Conservation (phyloP, 2,329 filamentous ascomycete species). For the Diaporthe humulicola region DNA sequence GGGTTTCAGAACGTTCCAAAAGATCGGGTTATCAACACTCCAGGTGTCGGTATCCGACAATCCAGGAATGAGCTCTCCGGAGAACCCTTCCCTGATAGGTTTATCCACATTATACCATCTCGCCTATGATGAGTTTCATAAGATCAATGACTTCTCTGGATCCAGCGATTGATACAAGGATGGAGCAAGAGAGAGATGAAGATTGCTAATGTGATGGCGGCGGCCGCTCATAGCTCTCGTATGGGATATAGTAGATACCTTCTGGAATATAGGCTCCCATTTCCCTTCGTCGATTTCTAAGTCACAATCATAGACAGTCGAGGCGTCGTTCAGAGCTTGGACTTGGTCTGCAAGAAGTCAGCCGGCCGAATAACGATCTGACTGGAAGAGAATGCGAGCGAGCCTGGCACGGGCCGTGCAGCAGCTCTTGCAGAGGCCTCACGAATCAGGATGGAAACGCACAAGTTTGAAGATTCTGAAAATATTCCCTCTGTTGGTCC, state of each 20-base stretch:
- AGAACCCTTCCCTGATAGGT: not conserved
- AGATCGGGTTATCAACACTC: not conserved
- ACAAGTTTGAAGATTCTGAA: not conserved
- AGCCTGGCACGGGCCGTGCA: not conserved
- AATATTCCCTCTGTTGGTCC: not conserved
- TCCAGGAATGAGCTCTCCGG: not conserved
- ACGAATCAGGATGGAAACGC: not conserved
- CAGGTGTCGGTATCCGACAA: not conserved
- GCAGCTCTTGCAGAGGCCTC: rapidly evolving
- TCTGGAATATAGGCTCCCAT: not conserved
- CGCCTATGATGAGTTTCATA: not conserved
- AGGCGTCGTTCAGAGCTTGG: not conserved
- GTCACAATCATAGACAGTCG: not conserved
- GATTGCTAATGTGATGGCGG: no score
- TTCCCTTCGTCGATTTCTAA: not conserved
- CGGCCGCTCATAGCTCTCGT: not conserved
- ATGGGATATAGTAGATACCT: not conserved
- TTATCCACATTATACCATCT: not conserved
- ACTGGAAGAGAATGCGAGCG: not conserved
- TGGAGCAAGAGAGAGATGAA: no score
- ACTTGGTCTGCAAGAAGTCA: not conserved
- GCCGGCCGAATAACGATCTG: rapidly evolving
- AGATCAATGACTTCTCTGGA: not conserved
- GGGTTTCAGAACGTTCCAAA: not conserved
- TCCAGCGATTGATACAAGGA: rapidly evolving